A percentile compares a stretch with the other conserved stretches of the same genome.
Conservation (phyloP, 345 rosid genomes). For the Lagerstroemia speciosa region DNA sequence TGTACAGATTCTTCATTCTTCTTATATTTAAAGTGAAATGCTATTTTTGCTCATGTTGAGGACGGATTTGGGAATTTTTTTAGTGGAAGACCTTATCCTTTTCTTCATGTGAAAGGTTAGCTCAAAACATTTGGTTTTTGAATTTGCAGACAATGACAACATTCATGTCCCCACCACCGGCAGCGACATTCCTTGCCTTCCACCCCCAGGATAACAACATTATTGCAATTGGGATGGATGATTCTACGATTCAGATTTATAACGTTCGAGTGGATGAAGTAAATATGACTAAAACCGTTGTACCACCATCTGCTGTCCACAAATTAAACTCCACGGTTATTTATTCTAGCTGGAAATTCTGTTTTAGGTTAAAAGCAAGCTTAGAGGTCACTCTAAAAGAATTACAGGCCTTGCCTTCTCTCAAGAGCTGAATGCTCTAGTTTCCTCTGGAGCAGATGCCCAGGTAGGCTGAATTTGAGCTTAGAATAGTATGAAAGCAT, state of each 20-base stretch:
- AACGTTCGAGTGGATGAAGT: slow-evolving; percentile 84
- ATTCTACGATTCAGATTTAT: slow-evolving; percentile 74
- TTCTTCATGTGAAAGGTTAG: background rate
- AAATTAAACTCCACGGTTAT: background rate
- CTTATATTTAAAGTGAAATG: background rate
- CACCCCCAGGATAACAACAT: slow-evolving; percentile 87
- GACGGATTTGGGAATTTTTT: too few species aligned
- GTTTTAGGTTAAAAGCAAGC: slow-evolving; percentile 54
- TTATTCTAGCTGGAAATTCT: background rate
- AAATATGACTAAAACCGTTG: background rate
- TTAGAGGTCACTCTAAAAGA: slow-evolving; percentile 69
- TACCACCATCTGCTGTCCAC: background rate
- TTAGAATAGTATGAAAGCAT: background rate
- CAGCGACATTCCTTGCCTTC: slow-evolving; percentile 81
- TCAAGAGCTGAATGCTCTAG: slow-evolving; percentile 39
- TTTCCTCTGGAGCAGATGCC: slow-evolving; percentile 88
- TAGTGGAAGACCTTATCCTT: too few species aligned
- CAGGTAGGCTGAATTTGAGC: slow-evolving; percentile 37
- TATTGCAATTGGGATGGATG: slow-evolving; percentile 91
- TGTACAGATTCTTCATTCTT: background rate
- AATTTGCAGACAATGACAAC: slow-evolving; percentile 75
- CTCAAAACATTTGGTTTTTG: too few species aligned
- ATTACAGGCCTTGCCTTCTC: slow-evolving; percentile 82
- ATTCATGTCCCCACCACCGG: slow-evolving; percentile 81
- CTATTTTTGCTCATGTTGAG: too few species aligned